phyloP scores from a whole-genome alignment of 2,329 filamentous ascomycete genomes.

The Aspergillus sp. region DNA sequence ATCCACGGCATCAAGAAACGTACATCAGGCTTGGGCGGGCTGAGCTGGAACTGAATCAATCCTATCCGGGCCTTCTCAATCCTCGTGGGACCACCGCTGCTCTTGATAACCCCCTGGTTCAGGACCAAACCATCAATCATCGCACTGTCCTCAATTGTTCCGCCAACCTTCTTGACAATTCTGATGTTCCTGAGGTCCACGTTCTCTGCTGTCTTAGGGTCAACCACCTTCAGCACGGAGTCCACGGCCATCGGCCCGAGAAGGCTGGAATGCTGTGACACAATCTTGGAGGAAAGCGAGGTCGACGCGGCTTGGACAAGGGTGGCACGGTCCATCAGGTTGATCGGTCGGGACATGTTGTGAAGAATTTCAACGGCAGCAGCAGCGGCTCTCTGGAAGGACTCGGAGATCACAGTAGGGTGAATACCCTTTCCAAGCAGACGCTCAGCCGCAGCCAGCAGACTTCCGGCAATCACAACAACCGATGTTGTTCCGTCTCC shows the following conservation, averaged over 20 bases:
- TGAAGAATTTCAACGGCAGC: constrained; percentile 87
- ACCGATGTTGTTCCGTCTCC: constrained; percentile 98
- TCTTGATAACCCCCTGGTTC: constrained; percentile 91
- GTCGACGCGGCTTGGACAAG: constrained; percentile 96
- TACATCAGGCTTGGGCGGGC: constrained; percentile 94
- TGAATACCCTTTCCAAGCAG: constrained; percentile 90
- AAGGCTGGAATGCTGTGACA: constrained; percentile 92
- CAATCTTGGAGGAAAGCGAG: constrained; percentile 96
- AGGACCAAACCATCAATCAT: constrained; percentile 93
- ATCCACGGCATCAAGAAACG: constrained; percentile 31
- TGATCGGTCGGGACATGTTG: constrained; percentile 93
- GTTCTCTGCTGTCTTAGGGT: constrained; percentile 92
- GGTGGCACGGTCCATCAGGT: constrained; percentile 80
- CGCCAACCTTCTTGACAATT: constrained; percentile 95
- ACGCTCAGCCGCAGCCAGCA: constrained; percentile 89
- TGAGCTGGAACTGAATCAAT: constrained; percentile 97
- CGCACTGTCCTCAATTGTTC: constrained; percentile 97
- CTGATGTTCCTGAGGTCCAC: constrained; percentile 96
- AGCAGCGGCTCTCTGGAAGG: constrained; percentile 91
- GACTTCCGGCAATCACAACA: constrained; percentile 93
- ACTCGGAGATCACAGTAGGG: constrained; percentile 94
- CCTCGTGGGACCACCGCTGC: constrained; percentile 80
- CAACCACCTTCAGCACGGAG: constrained; percentile 92
- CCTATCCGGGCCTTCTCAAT: constrained; percentile 98
- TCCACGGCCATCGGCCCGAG: constrained; percentile 98